A percentile compares a stretch with the other conserved stretches of the same genome.
phyloP scores from a whole-genome alignment of 2,329 filamentous ascomycete species.

The Hymenoscyphus scutula region DNA sequence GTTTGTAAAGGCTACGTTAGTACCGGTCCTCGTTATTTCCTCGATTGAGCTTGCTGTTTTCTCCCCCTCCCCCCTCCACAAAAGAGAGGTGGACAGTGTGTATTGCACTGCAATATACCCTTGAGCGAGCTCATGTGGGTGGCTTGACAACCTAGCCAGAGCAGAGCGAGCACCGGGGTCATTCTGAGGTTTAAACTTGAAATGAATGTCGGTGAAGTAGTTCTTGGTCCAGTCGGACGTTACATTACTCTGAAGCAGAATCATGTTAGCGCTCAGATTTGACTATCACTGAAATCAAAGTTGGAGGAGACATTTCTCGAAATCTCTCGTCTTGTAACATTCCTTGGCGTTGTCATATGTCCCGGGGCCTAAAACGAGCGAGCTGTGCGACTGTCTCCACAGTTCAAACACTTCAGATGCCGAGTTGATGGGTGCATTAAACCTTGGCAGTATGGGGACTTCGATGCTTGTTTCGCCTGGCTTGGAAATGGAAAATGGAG shows the following conservation, averaged over 20 bases:
- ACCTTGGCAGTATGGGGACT: slow-evolving; percentile 9
- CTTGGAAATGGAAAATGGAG: neutral
- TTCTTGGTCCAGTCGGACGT: neutral
- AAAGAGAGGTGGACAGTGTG: too few species aligned
- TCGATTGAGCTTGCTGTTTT: too few species aligned
- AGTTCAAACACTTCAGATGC: slow-evolving; percentile 6
- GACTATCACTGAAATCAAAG: neutral
- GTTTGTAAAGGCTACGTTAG: neutral
- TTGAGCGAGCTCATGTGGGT: neutral
- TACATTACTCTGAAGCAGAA: neutral
- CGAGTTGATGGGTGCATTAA: slow-evolving; percentile 4
- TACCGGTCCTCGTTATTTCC: neutral
- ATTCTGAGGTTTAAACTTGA: too few species aligned
- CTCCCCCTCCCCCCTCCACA: neutral
- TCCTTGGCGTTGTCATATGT: neutral
- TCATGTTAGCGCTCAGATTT: neutral
- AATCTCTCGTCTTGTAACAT: neutral
- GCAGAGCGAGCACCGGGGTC: too few species aligned
- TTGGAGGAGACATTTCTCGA: neutral
- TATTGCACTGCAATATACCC: too few species aligned
- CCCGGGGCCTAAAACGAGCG: neutral
- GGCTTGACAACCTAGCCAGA: too few species aligned
- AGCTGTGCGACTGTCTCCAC: slow-evolving; percentile 5
- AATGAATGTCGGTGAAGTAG: too few species aligned
- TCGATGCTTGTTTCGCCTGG: slow-evolving; percentile 8